Percentiles rank a stretch among this genome's conserved stretches.
Evolutionary conservation across 2,329 filamentous ascomycete genomes (phyloP).

Genomic region (Pseudogymnoascus sp.): DNA sequence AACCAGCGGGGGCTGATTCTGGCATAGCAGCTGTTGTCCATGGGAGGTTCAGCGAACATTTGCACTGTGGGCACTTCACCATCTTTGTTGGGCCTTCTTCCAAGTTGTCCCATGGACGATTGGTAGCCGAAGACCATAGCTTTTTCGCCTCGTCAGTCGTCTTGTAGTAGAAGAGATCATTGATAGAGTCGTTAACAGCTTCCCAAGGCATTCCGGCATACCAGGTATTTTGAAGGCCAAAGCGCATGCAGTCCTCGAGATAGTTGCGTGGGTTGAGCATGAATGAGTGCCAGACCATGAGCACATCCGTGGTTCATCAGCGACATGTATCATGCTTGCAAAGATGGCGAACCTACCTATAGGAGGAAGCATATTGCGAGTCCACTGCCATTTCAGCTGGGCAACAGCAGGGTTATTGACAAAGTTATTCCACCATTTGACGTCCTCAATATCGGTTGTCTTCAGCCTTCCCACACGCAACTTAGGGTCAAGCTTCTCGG

Average conservation of each 20-base stretch:
- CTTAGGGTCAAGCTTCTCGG: too few species aligned
- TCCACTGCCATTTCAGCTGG: constrained; percentile 26
- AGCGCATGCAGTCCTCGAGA: constrained; percentile 62
- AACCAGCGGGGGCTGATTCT: constrained; percentile 23
- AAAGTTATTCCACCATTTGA: constrained; percentile 2
- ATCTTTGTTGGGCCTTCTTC: constrained; percentile 40
- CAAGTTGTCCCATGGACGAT: constrained; percentile 50
- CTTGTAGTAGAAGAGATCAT: constrained; percentile 49
- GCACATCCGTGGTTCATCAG: constrained; percentile 6
- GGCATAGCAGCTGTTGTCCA: constrained; percentile 49
- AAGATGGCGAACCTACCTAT: constrained; percentile 39
- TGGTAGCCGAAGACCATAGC: constrained; percentile 40
- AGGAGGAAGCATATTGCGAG: constrained; percentile 42
- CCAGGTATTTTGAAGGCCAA: constrained; percentile 49
- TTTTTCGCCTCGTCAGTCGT: constrained; percentile 35
- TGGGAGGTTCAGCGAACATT: constrained; percentile 28
- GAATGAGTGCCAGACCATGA: constrained; percentile 74
- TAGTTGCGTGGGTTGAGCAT: constrained; percentile 70
- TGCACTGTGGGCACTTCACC: constrained; percentile 36
- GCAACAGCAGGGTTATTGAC: background rate
- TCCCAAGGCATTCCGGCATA: constrained; percentile 58
- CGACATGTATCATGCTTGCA: too few species aligned
- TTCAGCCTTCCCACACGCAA: too few species aligned
- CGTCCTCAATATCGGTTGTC: too few species aligned
- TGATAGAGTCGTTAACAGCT: constrained; percentile 47